These are phyloP conservation scores for Apiospora arundinis DNA, from an alignment of 2,329 filamentous ascomycete genomes.

Conservation along the genomic window DNA sequence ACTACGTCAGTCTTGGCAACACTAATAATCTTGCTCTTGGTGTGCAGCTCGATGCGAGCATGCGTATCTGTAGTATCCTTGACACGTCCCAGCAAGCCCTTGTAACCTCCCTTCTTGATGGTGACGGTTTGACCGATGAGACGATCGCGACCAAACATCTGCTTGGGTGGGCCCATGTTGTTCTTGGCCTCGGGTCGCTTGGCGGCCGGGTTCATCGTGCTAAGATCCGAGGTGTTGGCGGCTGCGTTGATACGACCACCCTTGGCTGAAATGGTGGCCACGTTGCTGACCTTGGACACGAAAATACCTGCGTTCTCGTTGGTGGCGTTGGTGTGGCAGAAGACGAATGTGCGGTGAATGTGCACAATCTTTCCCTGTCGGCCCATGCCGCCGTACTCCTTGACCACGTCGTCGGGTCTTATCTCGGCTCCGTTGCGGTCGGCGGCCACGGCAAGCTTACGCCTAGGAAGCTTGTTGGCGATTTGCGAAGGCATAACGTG, in stretches of 20 bases:
- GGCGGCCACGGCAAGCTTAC: conserved; percentile 85
- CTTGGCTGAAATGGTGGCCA: conserved; percentile 92
- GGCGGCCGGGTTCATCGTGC: conserved; percentile 90
- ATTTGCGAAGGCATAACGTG: conserved; percentile 91
- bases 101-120: conserved; percentile 86
- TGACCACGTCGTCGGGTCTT: conserved; percentile 87
- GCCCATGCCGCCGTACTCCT: conserved; percentile 85
- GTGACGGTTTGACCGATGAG: conserved; percentile 91
- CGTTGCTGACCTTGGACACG: conserved; percentile 83
- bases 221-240: conserved; percentile 75
- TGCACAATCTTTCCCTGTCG: conserved; percentile 90
- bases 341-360: conserved; percentile 91
- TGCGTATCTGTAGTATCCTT: conserved; percentile 89
- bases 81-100: conserved; percentile 92
- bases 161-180: conserved; percentile 71
- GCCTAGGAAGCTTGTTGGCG: conserved; percentile 82
- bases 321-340: conserved; percentile 82
- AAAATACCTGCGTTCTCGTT: conserved; percentile 90
- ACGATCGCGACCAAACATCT: conserved; percentile 78
- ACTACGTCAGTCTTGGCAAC: conserved; percentile 82
- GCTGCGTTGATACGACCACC: conserved; percentile 76
- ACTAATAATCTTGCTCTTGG: conserved; percentile 89
- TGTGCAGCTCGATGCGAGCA: conserved; percentile 90
- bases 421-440: conserved; percentile 95
- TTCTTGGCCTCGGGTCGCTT: conserved; percentile 68